Evolutionary conservation across 371 early-diverging fungal species (phyloP), one percentile per base, ranked within the genome.

Genomic region (Batrachochytrium dendrobatidis): DNA sequence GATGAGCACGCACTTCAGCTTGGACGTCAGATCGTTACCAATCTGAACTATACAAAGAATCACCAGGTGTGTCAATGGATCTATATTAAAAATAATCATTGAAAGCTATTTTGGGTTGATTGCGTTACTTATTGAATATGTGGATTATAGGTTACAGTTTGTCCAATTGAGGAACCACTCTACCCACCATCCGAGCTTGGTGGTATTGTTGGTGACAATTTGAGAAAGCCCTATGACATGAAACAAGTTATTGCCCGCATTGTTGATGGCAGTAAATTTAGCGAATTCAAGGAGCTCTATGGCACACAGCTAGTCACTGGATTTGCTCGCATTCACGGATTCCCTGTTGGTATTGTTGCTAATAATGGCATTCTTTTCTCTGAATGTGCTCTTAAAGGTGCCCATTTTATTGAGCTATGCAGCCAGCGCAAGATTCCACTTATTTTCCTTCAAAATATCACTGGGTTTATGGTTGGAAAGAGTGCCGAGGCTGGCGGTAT

Each of bases 361-460:
- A 98, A 98, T 77, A 96, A 98, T 65, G 97, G 98, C 57, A 92
- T 98, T 43, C 73, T 98, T 52, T 95, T 96, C 68, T 89, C 93
- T 6, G 98, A 98, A 70, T 85, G 92, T 10, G 92, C 98, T 17
- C 69, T 95, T 49, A 98, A 98, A 76, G 95, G 96, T 34, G 94
- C 98, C 25, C 98, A 98, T 66, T 98, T 98, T 65, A 86, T 98
- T 46, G 88, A 97, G 74, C 82, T 97, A n/a, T 95, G 95, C 79
- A 77, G 85, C 33, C 92, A 94, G 74, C 84, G 98, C 56, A 82
- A 83, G 51, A 92, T 97, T 56, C 98, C 98, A 12, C 76, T 97
- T 26, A 84, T 95, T 17, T 97, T 97, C 71, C 74, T 97, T 68
- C 96, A 97, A 65, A 95, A 97, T 76, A 97, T 95, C 61, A 94